Base-by-base conservation (phyloP, 2,329 filamentous ascomycete genomes). In the Paracamarosporium sp. region DNA sequence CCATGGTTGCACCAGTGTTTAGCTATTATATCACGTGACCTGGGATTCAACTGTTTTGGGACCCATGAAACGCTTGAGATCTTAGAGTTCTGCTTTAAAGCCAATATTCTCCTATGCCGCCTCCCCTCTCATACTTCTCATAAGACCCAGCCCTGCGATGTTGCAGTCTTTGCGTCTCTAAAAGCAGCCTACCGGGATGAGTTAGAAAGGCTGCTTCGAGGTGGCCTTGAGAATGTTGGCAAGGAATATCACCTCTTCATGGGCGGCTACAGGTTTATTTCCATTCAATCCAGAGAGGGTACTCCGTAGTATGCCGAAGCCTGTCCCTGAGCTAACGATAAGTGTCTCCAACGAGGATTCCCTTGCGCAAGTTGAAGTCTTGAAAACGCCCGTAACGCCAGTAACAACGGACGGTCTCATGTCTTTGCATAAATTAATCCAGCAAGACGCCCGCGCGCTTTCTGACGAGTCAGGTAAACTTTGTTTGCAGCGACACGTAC, bases 181-280 rank as follows among this genome's bases (percentile, higher is more conserved):
- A 71, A 69, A 53, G n/a, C 50, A 38, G 65, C 64, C 13, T 70
- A 69, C 62, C 60, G 64, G 15, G 62, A 68, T 11, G 33, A 67
- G 44, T 66, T 61, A 53, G 62, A 71, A 44, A 41, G 55, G 57
- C 57, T 70, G 5, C n/a, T 63, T 20, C 45, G 51, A 61, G 62
- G 62, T 47, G 55, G 64, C 40, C 46, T 50, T 48, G 59, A 62
- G 22, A 67, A 48, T 15, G 44, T 68, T 25, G 53, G 66, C 48
- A 69, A 69, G 52, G 55, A 74, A 72, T 57, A 72, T 73, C 46
- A 63, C 53, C 12, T 33, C 63, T 17, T 67, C 59, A 11, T 73
- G n/a, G 36, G 38, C 38, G 5, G 38, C 20, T 9, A 22, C 17
- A 5, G 38, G 38, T 4, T 43, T 43, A 24, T 43, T 43, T n/a